Conservation (phyloP, 1,284 basidiomycete genomes). For the Ceratobasidium papillatum region DNA sequence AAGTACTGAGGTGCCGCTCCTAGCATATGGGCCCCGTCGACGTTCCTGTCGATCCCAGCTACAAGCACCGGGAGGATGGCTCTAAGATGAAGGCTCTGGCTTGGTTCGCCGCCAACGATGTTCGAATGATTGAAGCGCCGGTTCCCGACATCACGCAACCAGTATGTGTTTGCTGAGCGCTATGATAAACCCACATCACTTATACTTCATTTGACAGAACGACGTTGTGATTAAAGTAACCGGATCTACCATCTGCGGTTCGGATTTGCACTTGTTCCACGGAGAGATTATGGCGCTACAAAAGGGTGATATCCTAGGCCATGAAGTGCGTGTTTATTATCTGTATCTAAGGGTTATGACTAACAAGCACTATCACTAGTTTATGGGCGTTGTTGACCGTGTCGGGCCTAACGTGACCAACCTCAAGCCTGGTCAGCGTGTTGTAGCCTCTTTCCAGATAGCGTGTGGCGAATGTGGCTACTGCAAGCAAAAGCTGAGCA, state of each 20-base stretch:
- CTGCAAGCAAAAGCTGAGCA: constrained; percentile 76
- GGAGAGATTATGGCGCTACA: constrained; percentile 67
- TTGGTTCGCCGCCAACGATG: constrained; percentile 67
- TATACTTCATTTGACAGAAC: constrained; percentile 49
- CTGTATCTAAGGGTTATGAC: constrained; percentile 6
- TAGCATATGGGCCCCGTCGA: constrained; percentile 58
- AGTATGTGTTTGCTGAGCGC: neutral
- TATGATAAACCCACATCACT: no score
- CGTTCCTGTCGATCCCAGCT: constrained; percentile 58
- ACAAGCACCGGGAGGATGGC: constrained; percentile 61
- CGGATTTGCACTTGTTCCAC: constrained; percentile 67
- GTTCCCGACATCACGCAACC: constrained; percentile 73
- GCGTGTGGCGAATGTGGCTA: constrained; percentile 78
- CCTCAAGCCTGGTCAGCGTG: constrained; percentile 68
- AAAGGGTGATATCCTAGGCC: constrained; percentile 78
- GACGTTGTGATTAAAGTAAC: constrained; percentile 75
- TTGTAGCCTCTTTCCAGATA: constrained; percentile 80
- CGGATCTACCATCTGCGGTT: constrained; percentile 74
- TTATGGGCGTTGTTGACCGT: constrained; percentile 74
- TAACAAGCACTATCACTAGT: constrained; percentile 52
- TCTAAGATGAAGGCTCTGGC: constrained; percentile 73
- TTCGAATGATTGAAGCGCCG: constrained; percentile 64
- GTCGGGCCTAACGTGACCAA: constrained; percentile 70
- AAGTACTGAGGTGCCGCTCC: no score
- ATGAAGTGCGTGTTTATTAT: constrained; percentile 59